Evolutionary conservation across 495 filamentous ascomycete species (phyloP), one percentile per base, ranked within the genome.

Genomic region (Talaromyces adpressus): DNA sequence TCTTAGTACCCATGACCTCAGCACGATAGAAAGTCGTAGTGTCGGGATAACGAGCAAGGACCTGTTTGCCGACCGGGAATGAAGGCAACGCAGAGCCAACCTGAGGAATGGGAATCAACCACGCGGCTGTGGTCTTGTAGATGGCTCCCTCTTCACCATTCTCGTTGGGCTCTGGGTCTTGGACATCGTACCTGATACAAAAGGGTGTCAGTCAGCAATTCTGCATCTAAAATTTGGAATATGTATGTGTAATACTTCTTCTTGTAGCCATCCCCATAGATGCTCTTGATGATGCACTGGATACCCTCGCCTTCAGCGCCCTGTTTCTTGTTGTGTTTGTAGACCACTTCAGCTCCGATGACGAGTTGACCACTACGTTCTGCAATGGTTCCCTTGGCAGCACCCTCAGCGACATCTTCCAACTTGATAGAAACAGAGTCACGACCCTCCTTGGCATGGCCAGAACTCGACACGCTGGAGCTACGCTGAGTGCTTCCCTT

Each of bases 11-110:
- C 80, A 91, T 92, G 18, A 98, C 93, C 66, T 97, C 93, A 11
- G 95, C 94, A 69, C 91, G 88, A 73, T 99, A 99, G 69, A 99
- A 99, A 0, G 93, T 97, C 2, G 94, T 97, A 9, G 95, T 99
- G 62, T 92, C 89, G 0, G 91, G 91, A 69, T 96, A 96, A 45
- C 91, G 78, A 0, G 91, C 91, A 59, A 96, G 76, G 30, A 96
- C 91, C 23, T 85, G 85, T 69, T 90, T 92, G 14, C 92, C 92
- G 61, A 84, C 76, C 1, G 93, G 80, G 68, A 93, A 93, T 11
- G 89, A 84, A 2, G 85, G 80, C 53, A 97, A 71, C 6, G 78
- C 77, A 34, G 79, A 75, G 56, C 72, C 81, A 54, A 78, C 72
- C 8, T 77, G 81, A 3, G 91, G 91, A 52, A 98, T 96, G 7